phyloP scores from a whole-genome alignment of 768 basidiomycete genomes.

The Tricholoma hemisulphureum region DNA sequence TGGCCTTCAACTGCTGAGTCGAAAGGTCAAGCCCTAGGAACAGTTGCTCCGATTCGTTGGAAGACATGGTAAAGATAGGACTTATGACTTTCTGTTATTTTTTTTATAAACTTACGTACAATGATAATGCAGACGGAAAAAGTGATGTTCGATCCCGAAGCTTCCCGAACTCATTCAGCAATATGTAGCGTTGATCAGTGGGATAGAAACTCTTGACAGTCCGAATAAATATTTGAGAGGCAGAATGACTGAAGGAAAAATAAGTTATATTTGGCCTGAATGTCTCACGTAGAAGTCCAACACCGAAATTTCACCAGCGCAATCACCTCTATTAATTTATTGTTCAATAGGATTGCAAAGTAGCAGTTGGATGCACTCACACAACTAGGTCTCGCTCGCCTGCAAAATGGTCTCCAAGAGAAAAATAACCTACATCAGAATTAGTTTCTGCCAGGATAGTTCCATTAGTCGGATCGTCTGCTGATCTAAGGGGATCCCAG shows the following conservation, averaged over 20 bases:
- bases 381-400: constrained; percentile 59
- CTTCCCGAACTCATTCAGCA: no score
- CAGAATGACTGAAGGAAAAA: neutral
- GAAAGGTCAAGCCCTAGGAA: constrained; percentile 87
- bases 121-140: no score
- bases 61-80: constrained; percentile 10
- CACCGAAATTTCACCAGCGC: constrained; percentile 46
- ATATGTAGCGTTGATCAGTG: no score
- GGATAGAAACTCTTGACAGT: no score
- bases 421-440: constrained; percentile 59
- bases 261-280: neutral
- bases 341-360: neutral
- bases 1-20: constrained; percentile 81
- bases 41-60: constrained; percentile 17
- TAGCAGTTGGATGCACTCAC: constrained; percentile 37
- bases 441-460: constrained; percentile 48
- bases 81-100: neutral
- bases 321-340: constrained; percentile 42
- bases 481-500: constrained; percentile 57
- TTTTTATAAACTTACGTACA: no score
- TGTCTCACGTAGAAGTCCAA: constrained; percentile 30
- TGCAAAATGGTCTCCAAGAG: constrained; percentile 51
- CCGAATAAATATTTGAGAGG: neutral
- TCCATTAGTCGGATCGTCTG: constrained; percentile 41
- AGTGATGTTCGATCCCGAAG: no score